Evolutionary conservation across 306 rosid species (phyloP), one percentile per base, ranked within the genome.

Genomic region (Albizia julibrissin): DNA sequence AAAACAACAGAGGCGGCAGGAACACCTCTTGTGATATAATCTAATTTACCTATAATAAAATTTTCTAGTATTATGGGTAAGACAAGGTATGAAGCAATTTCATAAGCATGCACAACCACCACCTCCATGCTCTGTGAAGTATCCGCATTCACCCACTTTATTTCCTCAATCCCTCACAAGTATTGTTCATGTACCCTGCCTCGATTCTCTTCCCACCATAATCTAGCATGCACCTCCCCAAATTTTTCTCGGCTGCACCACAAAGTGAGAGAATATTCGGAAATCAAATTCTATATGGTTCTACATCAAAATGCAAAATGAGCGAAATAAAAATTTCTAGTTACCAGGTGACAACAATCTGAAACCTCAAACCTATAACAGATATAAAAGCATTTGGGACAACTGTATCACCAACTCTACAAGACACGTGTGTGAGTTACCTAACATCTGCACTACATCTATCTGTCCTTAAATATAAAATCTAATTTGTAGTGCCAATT

Each of bases 131-230:
- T 83, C 70, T 44, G 42, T 78, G 81, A 67, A 78, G 79, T 75
- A 69, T 61, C 77, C 47, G 85, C 84, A 72, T 65, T 77, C 67
- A 46, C 75, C 68, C 39, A 69, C 56, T 81, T 78, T 58, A 52
- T 83, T 76, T 50, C 52, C 76, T 56, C 66, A 70, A 64, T 86
- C 59, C 85, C 59, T 74, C 84, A 89, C 85, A 91, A 84, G 85
- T 91, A 91, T 75, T 87, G 91, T 86, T 87, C 93, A 42, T 89
- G 92, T 87, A 91, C 80, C 84, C 95, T 87, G 10, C 88, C 89
- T 26, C 92, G 91, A 74, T 91, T 91, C 87, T 91, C 95, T 81
- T 89, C 95, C 95, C 95, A 91, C 95, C 95, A 91, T 81, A 91
- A 61, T 75, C 91, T 87, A 54, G 93, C 95, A 69, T 91, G 95